Evolutionary conservation across 2,329 filamentous ascomycete species (phyloP).

Genomic region (Ophiostoma angusticollis): DNA sequence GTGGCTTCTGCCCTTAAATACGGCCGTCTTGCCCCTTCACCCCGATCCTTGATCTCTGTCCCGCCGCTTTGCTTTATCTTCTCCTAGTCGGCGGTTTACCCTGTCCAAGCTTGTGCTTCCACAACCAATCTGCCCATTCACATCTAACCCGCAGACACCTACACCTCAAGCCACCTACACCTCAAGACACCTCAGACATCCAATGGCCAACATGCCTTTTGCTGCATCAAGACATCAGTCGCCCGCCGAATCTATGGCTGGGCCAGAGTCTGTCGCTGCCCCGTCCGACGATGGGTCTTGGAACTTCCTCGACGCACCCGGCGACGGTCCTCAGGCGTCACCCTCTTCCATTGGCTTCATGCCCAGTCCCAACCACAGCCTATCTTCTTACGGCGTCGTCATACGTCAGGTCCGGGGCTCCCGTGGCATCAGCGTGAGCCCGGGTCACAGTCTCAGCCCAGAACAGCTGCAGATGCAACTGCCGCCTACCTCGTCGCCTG

Average conservation of each 20-base stretch:
- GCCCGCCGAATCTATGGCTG: slow-evolving; percentile 6
- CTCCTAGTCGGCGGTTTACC: too few relatives aligned
- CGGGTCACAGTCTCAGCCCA: slow-evolving; percentile 11
- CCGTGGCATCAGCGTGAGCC: slow-evolving; percentile 20
- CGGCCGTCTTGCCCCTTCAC: too few relatives aligned
- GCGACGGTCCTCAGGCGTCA: slow-evolving; percentile 22
- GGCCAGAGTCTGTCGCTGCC: slow-evolving; percentile 1
- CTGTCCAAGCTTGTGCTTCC: too few relatives aligned
- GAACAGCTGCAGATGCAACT: slow-evolving; percentile 20
- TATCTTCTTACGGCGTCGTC: slow-evolving; percentile 37
- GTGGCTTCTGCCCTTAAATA: too few relatives aligned
- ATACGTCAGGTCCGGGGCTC: slow-evolving; percentile 21
- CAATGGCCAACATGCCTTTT: too few relatives aligned
- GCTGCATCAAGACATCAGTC: slow-evolving; percentile 9
- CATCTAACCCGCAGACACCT: too few relatives aligned
- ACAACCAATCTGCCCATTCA: too few relatives aligned
- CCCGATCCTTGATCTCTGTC: too few relatives aligned
- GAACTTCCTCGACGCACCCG: slow-evolving; percentile 29
- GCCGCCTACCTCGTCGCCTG: slow-evolving; percentile 27
- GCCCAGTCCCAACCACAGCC: slow-evolving; percentile 37
- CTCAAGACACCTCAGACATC: too few relatives aligned
- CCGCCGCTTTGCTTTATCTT: too few relatives aligned
- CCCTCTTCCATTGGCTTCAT: slow-evolving; percentile 31
- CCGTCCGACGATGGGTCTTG: slow-evolving; percentile 29
- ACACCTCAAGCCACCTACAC: too few relatives aligned